Percentiles rank a stretch among this genome's conserved stretches.
Evolutionary conservation across 2,329 filamentous ascomycete species (phyloP).

Genomic region (Colletotrichum tamarilloi): DNA sequence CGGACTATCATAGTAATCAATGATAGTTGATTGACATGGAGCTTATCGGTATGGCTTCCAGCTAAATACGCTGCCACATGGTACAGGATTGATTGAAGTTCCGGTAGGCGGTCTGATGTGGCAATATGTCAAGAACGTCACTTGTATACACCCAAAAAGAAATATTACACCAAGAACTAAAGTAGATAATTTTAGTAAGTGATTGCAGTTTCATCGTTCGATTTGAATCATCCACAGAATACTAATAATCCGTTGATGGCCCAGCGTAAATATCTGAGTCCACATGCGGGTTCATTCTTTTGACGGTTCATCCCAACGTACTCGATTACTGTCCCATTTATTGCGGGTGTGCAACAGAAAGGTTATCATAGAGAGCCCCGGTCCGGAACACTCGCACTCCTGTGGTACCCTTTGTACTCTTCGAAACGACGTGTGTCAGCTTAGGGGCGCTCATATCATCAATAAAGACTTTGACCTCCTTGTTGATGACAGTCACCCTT

Average conservation of each 20-base stretch:
- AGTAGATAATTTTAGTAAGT: too few species aligned
- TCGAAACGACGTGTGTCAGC: background rate
- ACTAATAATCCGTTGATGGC: too few species aligned
- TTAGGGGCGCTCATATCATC: background rate
- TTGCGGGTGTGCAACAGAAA: background rate
- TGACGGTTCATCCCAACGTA: too few species aligned
- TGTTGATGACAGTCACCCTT: background rate
- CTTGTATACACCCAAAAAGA: too few species aligned
- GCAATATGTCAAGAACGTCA: background rate
- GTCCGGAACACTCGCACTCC: background rate
- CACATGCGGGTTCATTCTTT: too few species aligned
- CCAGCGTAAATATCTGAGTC: too few species aligned
- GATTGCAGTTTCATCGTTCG: too few species aligned
- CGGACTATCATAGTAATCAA: background rate
- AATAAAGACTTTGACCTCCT: background rate
- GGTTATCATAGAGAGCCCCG: background rate
- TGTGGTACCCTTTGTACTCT: background rate
- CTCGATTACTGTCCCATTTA: background rate
- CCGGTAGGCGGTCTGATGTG: background rate
- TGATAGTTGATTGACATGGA: background rate
- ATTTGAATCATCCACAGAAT: too few species aligned
- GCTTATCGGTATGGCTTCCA: background rate
- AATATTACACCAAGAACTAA: too few species aligned
- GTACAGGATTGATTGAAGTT: background rate
- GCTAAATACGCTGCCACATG: background rate